Evolutionary conservation across 192 early-diverging fungal genomes (phyloP).

Genomic region (Coemansia sp.): DNA sequence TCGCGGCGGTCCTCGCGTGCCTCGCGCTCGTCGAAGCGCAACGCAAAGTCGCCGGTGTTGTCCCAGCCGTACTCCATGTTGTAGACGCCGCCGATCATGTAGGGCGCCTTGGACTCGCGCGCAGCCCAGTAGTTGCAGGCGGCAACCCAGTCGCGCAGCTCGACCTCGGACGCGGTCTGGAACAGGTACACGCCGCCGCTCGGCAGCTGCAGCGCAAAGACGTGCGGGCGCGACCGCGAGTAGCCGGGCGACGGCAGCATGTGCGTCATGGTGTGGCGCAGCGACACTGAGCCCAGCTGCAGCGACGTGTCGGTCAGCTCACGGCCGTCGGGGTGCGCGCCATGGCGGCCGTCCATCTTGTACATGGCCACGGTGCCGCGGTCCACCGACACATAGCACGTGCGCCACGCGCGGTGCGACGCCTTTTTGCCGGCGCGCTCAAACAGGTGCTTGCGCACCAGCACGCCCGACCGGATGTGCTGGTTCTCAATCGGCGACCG

Average conservation of each 20-base stretch:
- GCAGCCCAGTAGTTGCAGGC: slow-evolving; percentile 97
- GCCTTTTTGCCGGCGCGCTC: slow-evolving; percentile 78
- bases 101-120: slow-evolving; percentile 85
- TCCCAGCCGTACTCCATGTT: slow-evolving; percentile 97
- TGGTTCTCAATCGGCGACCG: slow-evolving; percentile 56
- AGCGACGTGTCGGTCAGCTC: slow-evolving; percentile 60
- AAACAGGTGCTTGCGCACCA: slow-evolving; percentile 87
- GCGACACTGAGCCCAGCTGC: slow-evolving; percentile 58
- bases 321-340: slow-evolving; percentile 46
- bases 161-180: slow-evolving; percentile 72
- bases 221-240: slow-evolving; percentile 71
- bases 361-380: slow-evolving; percentile 85
- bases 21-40: slow-evolving; percentile 53
- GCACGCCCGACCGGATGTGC: slow-evolving; percentile 58
- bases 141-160: slow-evolving; percentile 81
- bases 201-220: slow-evolving; percentile 84
- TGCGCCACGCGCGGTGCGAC: slow-evolving; percentile 84
- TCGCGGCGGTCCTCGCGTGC: slow-evolving; percentile 46
- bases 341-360: slow-evolving; percentile 65
- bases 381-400: slow-evolving; percentile 74
- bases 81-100: slow-evolving; percentile 79
- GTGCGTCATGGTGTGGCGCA: slow-evolving; percentile 86
- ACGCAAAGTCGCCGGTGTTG: slow-evolving; percentile 54
- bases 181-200: slow-evolving; percentile 91
- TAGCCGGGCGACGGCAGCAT: slow-evolving; percentile 86